Percentiles rank a stretch among this genome's conserved stretches.
Conservation (phyloP, 2,329 filamentous ascomycete species). For the Chaetoscypha palmicola region DNA sequence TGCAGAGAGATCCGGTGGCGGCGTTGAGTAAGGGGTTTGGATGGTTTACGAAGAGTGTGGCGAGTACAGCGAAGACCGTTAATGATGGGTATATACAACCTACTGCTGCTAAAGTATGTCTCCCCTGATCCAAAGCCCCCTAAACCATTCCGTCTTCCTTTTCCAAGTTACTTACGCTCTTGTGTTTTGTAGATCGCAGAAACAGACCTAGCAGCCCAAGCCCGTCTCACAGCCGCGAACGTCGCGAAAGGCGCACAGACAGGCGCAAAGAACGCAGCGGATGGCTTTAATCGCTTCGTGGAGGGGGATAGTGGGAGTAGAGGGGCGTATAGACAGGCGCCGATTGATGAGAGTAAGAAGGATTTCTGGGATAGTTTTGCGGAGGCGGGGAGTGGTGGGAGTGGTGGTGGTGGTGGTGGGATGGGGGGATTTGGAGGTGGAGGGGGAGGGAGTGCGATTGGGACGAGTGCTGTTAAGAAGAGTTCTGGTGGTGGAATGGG, state of each 20-base stretch:
- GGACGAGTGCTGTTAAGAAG: conserved; percentile 29
- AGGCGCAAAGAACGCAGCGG: conserved; percentile 68
- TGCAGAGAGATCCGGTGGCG: conserved; percentile 84
- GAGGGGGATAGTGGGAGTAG: conserved; percentile 52
- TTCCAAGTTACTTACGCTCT: no score
- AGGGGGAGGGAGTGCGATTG: conserved; percentile 22
- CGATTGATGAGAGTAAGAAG: conserved; percentile 58
- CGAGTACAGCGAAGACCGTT: conserved; percentile 83
- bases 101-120: conserved; percentile 72
- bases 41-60: conserved; percentile 84
- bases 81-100: conserved; percentile 91
- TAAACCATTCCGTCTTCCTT: conserved; percentile 4
- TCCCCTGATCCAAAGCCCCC: conserved; percentile 3
- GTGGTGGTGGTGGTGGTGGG: conserved; percentile 12
- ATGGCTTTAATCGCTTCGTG: conserved; percentile 79
- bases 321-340: conserved; percentile 32
- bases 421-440: conserved; percentile 29
- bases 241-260: conserved; percentile 59
- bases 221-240: conserved; percentile 55
- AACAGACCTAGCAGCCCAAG: conserved; percentile 66
- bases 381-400: conserved; percentile 32
- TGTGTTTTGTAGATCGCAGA: conserved; percentile 69
- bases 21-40: conserved; percentile 89
- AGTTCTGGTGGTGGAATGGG: conserved; percentile 12
- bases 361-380: conserved; percentile 94